A percentile compares a stretch with the other conserved stretches of the same genome.
These are phyloP conservation scores for Kuraishia molischiana DNA, from an alignment of 805 yeast genomes.

Conservation along the genomic window DNA sequence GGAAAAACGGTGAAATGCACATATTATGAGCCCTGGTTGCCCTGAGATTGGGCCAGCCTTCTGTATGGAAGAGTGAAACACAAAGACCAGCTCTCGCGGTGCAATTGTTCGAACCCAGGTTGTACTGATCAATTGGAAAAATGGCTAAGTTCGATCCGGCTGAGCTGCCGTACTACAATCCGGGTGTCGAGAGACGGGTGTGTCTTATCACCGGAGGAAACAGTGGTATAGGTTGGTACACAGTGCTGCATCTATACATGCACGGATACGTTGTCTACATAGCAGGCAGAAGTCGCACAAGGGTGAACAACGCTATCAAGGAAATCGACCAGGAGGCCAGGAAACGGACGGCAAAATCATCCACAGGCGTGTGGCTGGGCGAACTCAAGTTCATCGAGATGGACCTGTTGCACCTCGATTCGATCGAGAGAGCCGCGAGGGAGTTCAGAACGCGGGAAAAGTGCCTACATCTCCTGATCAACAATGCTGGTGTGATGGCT, in stretches of 20 bases:
- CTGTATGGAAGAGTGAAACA: too few relatives aligned
- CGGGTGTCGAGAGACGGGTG: conserved; percentile 41
- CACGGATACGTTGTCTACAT: conserved; percentile 74
- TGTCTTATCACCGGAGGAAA: conserved; percentile 78
- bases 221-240: conserved; percentile 72
- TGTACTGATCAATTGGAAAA: too few relatives aligned
- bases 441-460: conserved; percentile 36
- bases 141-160: conserved; percentile 25
- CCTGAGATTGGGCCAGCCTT: too few relatives aligned
- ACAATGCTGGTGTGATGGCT: conserved; percentile 78
- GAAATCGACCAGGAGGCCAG: conserved; percentile 48
- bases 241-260: conserved; percentile 63
- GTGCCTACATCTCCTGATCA: conserved; percentile 49
- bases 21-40: too few relatives aligned
- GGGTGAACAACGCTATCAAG: conserved; percentile 47
- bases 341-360: conserved; percentile 13
- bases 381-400: conserved; percentile 40
- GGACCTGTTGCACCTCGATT: conserved; percentile 40
- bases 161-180: conserved; percentile 52
- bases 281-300: conserved; percentile 54
- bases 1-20: too few relatives aligned
- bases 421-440: conserved; percentile 39
- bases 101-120: too few relatives aligned
- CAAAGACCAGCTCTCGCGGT: too few relatives aligned
- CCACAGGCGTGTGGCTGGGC: conserved; percentile 28